Percentiles rank a stretch among this genome's conserved stretches.
Evolutionary conservation across 805 yeast genomes (phyloP).

Genomic region (Lipomyces anomalus): DNA sequence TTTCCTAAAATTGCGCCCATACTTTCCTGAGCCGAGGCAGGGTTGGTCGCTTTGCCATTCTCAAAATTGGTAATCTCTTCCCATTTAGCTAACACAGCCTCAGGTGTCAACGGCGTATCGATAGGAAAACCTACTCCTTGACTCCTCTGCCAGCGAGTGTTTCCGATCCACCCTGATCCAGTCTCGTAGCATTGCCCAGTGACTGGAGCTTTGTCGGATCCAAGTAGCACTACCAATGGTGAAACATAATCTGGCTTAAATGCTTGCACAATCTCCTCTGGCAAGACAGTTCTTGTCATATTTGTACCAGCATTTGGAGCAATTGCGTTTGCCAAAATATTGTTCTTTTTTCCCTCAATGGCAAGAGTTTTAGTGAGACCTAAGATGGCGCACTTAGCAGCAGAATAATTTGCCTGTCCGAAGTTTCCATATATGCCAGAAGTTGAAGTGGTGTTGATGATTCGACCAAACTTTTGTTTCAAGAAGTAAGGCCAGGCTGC

Average conservation of each 20-base stretch:
- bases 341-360: conserved; percentile 76
- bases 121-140: conserved; percentile 61
- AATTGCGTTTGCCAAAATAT: conserved; percentile 71
- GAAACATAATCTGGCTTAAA: conserved; percentile 87
- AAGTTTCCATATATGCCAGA: conserved; percentile 97
- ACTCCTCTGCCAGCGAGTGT: conserved; percentile 92
- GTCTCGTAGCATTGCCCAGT: conserved; percentile 83
- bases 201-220: conserved; percentile 66
- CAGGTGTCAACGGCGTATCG: conserved; percentile 52
- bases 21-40: conserved; percentile 65
- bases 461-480: conserved; percentile 72
- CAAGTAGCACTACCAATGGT: conserved; percentile 74
- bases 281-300: conserved; percentile 86
- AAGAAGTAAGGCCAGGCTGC: conserved; percentile 89
- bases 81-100: conserved; percentile 66
- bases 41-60: conserved; percentile 48
- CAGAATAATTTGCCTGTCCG: conserved; percentile 94
- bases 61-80: conserved; percentile 59
- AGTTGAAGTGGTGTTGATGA: conserved; percentile 87
- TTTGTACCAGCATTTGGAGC: conserved; percentile 99
- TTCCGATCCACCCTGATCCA: conserved; percentile 96
- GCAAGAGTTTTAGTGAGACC: conserved; percentile 85
- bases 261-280: conserved; percentile 70
- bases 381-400: conserved; percentile 85
- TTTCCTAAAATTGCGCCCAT: conserved; percentile 69